These are phyloP conservation scores for Prototheca cutis DNA, from an alignment of 163 green algal species.

Conservation along the genomic window DNA sequence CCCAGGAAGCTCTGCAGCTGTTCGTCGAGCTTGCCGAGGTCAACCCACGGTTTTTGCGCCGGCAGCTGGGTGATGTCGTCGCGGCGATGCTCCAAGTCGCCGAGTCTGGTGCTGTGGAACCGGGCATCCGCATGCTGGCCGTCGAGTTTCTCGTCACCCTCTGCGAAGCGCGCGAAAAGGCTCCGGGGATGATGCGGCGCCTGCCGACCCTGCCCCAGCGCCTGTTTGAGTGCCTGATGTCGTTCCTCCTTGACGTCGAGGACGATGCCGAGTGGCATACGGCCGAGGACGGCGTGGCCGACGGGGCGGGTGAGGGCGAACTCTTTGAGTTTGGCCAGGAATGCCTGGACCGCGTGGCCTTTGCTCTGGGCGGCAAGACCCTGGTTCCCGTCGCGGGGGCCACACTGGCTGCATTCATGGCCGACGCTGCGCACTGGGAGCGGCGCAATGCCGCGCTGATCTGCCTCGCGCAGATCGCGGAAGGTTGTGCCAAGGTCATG, in stretches of 20 bases:
- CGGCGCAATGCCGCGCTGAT: constrained; percentile 87
- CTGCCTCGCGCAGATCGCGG: constrained; percentile 89
- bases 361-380: constrained; percentile 82
- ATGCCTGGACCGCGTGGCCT: constrained; percentile 81
- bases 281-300: constrained; percentile 57
- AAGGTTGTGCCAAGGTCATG: constrained; percentile 95
- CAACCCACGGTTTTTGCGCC: constrained; percentile 83
- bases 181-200: constrained; percentile 88
- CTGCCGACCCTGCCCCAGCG: constrained; percentile 56
- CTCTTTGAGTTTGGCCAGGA: constrained; percentile 74
- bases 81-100: constrained; percentile 77
- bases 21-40: constrained; percentile 88
- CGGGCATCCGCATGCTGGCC: constrained; percentile 65
- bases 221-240: constrained; percentile 79
- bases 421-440: constrained; percentile 55
- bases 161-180: constrained; percentile 85
- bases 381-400: constrained; percentile 63
- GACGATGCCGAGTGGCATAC: constrained; percentile 57
- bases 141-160: constrained; percentile 91
- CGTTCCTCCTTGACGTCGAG: constrained; percentile 88
- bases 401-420: constrained; percentile 29
- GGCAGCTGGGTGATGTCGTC: constrained; percentile 67
- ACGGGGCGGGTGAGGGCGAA: constrained; percentile 71
- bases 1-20: constrained; percentile 82
- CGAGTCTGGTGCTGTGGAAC: constrained; percentile 55